These are phyloP conservation scores for Neotropicomus parvogracilis DNA, from an alignment of 1,284 basidiomycete genomes.

Conservation along the genomic window DNA sequence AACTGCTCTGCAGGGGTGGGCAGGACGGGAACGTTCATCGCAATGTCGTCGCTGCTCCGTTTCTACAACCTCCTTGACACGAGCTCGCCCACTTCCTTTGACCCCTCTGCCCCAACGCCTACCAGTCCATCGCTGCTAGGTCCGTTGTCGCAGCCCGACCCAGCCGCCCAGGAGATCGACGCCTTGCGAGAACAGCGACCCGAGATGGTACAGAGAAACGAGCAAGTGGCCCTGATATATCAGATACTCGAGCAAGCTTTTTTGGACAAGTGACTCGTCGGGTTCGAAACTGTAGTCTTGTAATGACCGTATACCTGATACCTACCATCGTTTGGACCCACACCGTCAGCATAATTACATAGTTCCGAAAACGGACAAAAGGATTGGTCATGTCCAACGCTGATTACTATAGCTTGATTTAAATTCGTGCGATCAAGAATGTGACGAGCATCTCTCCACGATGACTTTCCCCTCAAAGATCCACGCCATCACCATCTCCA, in stretches of 20 bases:
- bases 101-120: constrained; percentile 19
- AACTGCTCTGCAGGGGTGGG: constrained; percentile 90
- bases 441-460: too few species aligned
- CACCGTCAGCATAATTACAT: too few species aligned
- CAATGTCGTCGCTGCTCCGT: constrained; percentile 70
- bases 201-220: constrained; percentile 74
- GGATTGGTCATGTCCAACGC: too few species aligned
- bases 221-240: constrained; percentile 68
- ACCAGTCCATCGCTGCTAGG: constrained; percentile 51
- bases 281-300: not conserved
- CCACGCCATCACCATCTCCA: constrained; percentile 57
- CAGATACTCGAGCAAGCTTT: constrained; percentile 49
- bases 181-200: constrained; percentile 74
- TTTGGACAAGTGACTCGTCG: constrained; percentile 8
- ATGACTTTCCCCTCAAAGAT: constrained; percentile 49
- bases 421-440: not conserved
- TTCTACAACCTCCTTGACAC: constrained; percentile 45
- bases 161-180: constrained; percentile 72
- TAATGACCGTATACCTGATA: too few species aligned
- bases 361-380: too few species aligned
- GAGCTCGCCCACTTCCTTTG: constrained; percentile 22
- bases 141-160: constrained; percentile 49
- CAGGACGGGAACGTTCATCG: constrained; percentile 85
- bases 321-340: too few species aligned
- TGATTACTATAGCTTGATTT: not conserved